Percentiles rank a stretch among this genome's conserved stretches.
Evolutionary conservation across 768 basidiomycete genomes (phyloP).

Genomic region (Suillus subaureus): DNA sequence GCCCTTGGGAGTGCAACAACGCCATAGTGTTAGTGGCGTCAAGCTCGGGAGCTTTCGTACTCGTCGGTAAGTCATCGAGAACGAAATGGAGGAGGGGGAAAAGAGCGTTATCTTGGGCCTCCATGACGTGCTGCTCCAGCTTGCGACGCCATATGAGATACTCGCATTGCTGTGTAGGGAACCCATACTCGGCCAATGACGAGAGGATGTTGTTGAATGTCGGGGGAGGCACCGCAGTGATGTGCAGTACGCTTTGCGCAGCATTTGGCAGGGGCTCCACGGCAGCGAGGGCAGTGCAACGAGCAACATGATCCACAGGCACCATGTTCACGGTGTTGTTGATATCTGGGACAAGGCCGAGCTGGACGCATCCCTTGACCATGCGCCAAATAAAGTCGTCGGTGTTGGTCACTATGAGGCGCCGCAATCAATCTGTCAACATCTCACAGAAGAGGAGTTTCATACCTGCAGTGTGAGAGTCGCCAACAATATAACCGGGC

Average conservation of each 20-base stretch:
- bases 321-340: conserved; percentile 99
- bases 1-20: conserved; percentile 50
- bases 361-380: conserved; percentile 97
- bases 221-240: conserved; percentile 83
- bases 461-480: conserved; percentile 84
- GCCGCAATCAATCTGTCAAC: conserved; percentile 10
- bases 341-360: conserved; percentile 96
- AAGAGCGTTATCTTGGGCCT: conserved; percentile 92
- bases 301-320: conserved; percentile 95
- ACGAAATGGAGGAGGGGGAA: conserved; percentile 98
- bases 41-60: conserved; percentile 90
- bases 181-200: conserved; percentile 78
- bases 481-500: conserved; percentile 95
- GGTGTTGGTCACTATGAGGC: conserved; percentile 84
- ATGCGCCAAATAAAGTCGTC: conserved; percentile 99
- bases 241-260: conserved; percentile 69
- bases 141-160: conserved; percentile 91
- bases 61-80: conserved; percentile 94
- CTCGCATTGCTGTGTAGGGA: conserved; percentile 73
- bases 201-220: conserved; percentile 88
- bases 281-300: conserved; percentile 74
- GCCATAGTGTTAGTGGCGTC: conserved; percentile 84
- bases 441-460: background rate
- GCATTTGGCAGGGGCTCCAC: conserved; percentile 54
- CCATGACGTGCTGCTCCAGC: conserved; percentile 94